phyloP scores from a whole-genome alignment of 2,329 filamentous ascomycete genomes.

The Colletotrichum viniferum region DNA sequence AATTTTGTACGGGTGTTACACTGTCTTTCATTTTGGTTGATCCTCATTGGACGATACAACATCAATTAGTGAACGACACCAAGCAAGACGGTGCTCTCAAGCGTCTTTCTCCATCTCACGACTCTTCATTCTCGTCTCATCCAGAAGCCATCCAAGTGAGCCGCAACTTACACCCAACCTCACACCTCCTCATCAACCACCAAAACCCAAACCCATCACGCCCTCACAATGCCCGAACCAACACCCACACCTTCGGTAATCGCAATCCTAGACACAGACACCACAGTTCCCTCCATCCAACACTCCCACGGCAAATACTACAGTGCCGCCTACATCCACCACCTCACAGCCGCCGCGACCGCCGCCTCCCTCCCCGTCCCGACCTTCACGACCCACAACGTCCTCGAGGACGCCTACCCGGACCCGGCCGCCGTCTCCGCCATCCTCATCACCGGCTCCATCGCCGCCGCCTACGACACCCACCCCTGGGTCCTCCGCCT shows the following conservation, averaged over 20 bases:
- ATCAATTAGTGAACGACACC: background rate
- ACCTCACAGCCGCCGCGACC: background rate
- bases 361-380: constrained; percentile 1
- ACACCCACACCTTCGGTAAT: background rate
- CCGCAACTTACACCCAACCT: background rate
- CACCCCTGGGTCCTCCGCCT: constrained; percentile 49
- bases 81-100: background rate
- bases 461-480: constrained; percentile 45
- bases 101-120: background rate
- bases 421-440: constrained; percentile 30
- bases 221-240: background rate
- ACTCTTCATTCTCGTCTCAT: background rate
- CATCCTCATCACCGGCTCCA: constrained; percentile 37
- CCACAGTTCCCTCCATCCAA: constrained; percentile 1
- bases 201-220: background rate
- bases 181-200: background rate
- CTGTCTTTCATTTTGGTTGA: background rate
- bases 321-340: constrained; percentile 6
- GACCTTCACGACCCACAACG: constrained; percentile 32
- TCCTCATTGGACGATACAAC: background rate
- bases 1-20: background rate
- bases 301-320: background rate
- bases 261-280: constrained; percentile 9
- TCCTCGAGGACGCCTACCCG: constrained; percentile 33
- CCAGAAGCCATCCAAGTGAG: background rate